Evolutionary conservation across 2,329 filamentous ascomycete species (phyloP), one percentile per base, ranked within the genome.

Genomic region (Epichloe sylvatica): DNA sequence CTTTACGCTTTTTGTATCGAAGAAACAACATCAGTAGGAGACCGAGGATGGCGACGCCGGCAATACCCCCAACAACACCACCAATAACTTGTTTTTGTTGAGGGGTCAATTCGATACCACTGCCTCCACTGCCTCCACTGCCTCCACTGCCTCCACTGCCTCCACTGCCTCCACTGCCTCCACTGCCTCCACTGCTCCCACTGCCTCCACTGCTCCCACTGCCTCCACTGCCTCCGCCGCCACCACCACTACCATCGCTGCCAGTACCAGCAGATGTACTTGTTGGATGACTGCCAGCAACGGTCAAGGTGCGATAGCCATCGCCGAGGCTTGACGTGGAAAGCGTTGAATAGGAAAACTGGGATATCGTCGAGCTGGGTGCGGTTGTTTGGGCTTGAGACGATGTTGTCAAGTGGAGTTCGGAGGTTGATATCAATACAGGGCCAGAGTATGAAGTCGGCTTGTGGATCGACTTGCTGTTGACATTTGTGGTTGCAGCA

Each of bases 31-130:
- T 62, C 5, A 78, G 60, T 19, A 81, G 60, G 4, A 81, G 60
- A 4, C 77, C 62, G 45, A 83, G 60, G 43, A 82, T 66, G 12
- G 77, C 78, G 2, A 77, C 62, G 17, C 78, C 80, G 15, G 79
- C 78, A 34, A 83, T 60, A 39, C 75, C 70, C 21, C 77, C 77
- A 17, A 80, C 67, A 1, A 81, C 75, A 34, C 77, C 72, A 0
- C 77, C 77, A 7, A 78, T 75, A 30, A 81, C 60, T 50, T 64
- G 63, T 52, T 66, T 66, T 47, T 67, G 60, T 46, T 64, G 60
- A 1, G 59, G 53, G 2, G 65, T 59, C 19, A 68, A 55, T 5
- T 55, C 54, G 5, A 51, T 51, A 47, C 52, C 52, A 15, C 57
- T 53, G 5, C 57, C 56, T 6, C 25, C 42, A 7, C 38, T 12